Evolutionary conservation across 2,329 filamentous ascomycete genomes (phyloP).

Genomic region (Helminthosporium solani): DNA sequence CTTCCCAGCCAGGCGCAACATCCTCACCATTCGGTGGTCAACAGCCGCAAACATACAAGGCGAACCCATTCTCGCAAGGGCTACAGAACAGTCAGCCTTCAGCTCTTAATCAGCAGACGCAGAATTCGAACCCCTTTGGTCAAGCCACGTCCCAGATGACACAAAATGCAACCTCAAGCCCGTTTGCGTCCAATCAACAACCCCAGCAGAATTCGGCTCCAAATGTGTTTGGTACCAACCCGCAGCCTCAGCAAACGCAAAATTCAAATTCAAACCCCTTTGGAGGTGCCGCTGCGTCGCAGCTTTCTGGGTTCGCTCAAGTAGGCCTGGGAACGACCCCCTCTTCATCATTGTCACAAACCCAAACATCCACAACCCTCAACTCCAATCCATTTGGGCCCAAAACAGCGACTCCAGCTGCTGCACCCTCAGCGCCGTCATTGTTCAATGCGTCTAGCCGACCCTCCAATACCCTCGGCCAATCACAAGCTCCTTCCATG

Average conservation of each 20-base stretch:
- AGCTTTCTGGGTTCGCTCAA: background rate
- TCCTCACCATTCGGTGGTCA: slow-evolving; percentile 33
- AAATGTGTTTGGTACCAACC: slow-evolving; percentile 20
- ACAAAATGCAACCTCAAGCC: slow-evolving; percentile 15
- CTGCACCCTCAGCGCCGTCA: slow-evolving; percentile 18
- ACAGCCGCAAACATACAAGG: slow-evolving; percentile 30
- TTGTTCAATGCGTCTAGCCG: slow-evolving; percentile 15
- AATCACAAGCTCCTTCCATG: slow-evolving; percentile 10
- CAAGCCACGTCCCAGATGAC: slow-evolving; percentile 15
- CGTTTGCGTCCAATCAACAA: slow-evolving; percentile 18
- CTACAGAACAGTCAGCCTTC: slow-evolving; percentile 18
- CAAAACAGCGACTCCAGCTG: slow-evolving; percentile 13
- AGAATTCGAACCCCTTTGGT: slow-evolving; percentile 21
- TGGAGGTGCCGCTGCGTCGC: slow-evolving; percentile 2
- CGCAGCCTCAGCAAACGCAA: slow-evolving; percentile 4
- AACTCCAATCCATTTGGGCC: slow-evolving; percentile 24
- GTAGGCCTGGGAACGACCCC: background rate
- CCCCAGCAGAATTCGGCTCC: slow-evolving; percentile 28
- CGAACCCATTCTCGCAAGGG: slow-evolving; percentile 30
- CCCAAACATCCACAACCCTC: background rate
- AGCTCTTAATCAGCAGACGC: slow-evolving; percentile 23
- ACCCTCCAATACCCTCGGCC: slow-evolving; percentile 12
- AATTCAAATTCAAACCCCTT: slow-evolving; percentile 23
- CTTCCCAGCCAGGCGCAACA: slow-evolving; percentile 40
- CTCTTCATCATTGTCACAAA: background rate